Conservation (phyloP, 148 eudicot species). For the Camellia lanceoleosa region DNA sequence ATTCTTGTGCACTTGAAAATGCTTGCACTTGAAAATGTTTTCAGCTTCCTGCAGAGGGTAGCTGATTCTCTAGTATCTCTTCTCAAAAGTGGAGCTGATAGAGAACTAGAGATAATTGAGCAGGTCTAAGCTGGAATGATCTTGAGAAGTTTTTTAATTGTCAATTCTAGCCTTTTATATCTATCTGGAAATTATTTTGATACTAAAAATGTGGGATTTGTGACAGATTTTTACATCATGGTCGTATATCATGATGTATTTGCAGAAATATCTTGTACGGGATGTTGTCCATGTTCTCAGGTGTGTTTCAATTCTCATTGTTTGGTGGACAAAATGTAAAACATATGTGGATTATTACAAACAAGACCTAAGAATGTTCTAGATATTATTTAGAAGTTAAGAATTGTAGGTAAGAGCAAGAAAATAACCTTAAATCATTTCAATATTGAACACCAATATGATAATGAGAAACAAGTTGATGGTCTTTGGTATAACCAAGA, state of each 20-base stretch:
- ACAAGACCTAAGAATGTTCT: background rate
- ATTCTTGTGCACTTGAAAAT: conserved; percentile 8
- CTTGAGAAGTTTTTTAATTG: background rate
- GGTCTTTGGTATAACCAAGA: too few species aligned
- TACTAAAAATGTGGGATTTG: conserved; percentile 1
- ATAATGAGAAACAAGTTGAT: too few species aligned
- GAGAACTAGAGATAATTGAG: conserved; percentile 78
- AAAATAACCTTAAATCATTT: too few species aligned
- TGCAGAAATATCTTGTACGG: conserved; percentile 67
- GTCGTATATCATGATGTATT: conserved; percentile 79
- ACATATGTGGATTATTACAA: background rate
- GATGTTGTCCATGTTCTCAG: conserved; percentile 62
- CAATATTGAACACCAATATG: too few species aligned
- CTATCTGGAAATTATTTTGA: conserved; percentile 1
- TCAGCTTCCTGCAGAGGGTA: conserved; percentile 68
- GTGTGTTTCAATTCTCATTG: conserved; percentile 34
- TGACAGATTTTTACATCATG: conserved; percentile 85
- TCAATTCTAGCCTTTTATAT: background rate
- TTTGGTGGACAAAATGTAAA: background rate
- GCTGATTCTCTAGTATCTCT: conserved; percentile 53
- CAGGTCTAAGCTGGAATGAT: conserved; percentile 48
- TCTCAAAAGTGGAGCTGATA: conserved; percentile 77
- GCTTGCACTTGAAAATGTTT: conserved; percentile 1
- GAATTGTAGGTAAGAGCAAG: background rate
- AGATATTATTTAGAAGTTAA: background rate